Evolutionary conservation across 208 protist genomes (phyloP).

Genomic region (Lotmaria passim): DNA sequence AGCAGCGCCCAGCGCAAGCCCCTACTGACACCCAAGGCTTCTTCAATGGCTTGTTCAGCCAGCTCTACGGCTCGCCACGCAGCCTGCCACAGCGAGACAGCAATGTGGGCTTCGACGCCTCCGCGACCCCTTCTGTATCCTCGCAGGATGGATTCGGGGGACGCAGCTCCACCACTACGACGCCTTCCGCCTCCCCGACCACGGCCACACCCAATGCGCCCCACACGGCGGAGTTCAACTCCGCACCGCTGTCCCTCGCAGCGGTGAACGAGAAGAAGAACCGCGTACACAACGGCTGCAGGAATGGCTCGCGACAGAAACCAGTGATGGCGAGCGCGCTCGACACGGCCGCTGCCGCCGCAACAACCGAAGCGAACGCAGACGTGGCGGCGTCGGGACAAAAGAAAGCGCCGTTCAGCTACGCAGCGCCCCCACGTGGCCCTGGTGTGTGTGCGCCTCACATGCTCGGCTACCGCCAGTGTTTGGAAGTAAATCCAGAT

Average conservation of each 20-base stretch:
- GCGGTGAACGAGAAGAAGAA: not conserved
- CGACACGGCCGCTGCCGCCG: too few relatives aligned
- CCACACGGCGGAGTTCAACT: not conserved
- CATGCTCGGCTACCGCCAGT: slow-evolving; percentile 43
- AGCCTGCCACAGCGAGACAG: not conserved
- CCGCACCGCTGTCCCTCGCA: not conserved
- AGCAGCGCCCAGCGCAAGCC: slow-evolving; percentile 2
- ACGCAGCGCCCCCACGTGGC: not conserved
- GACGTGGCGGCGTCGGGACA: too few relatives aligned
- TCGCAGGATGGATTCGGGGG: not conserved
- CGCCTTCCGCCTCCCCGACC: slow-evolving; percentile 2
- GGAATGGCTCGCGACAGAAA: not conserved
- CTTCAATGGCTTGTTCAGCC: slow-evolving; percentile 8
- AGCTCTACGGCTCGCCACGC: slow-evolving; percentile 11
- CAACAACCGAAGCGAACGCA: too few relatives aligned
- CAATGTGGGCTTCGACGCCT: not conserved
- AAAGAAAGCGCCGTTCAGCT: too few relatives aligned
- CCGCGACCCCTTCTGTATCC: not conserved
- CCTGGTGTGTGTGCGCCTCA: slow-evolving; percentile 24
- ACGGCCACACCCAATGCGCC: not conserved
- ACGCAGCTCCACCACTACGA: slow-evolving; percentile 2
- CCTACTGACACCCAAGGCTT: slow-evolving; percentile 9
- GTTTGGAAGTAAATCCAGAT: slow-evolving; percentile 45
- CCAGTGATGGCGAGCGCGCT: too few relatives aligned
- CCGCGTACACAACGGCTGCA: not conserved